Conservation (phyloP, 345 rosid genomes). For the Corchorus olitorius region DNA sequence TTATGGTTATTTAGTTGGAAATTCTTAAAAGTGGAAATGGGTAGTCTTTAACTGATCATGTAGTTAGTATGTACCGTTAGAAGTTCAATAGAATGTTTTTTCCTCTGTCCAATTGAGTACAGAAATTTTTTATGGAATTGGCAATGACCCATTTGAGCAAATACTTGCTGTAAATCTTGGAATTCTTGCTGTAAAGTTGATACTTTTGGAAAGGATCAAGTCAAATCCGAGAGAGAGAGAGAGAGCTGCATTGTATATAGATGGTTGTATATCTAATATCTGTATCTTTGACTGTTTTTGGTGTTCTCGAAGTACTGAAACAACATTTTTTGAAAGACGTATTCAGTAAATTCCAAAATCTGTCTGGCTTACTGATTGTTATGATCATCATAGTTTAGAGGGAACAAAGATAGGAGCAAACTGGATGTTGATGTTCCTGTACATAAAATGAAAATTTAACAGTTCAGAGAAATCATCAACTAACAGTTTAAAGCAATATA, state of each 20-base stretch:
- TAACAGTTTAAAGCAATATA: background rate
- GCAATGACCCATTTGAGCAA: background rate
- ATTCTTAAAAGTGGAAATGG: background rate
- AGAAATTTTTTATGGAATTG: background rate
- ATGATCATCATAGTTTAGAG: background rate
- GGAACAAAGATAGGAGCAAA: background rate
- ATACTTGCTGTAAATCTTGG: background rate
- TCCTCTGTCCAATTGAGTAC: background rate
- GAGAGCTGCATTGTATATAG: background rate
- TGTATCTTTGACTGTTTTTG: background rate
- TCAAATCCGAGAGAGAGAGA: background rate
- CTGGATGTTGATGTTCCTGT: background rate
- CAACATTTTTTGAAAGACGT: background rate
- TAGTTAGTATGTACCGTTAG: background rate
- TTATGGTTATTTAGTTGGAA: conserved; percentile 6
- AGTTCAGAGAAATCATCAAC: background rate
- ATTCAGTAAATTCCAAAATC: background rate
- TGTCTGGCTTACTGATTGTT: conserved; percentile 6
- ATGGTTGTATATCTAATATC: background rate
- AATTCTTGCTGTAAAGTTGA: background rate
- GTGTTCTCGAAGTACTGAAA: background rate
- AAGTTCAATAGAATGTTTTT: background rate
- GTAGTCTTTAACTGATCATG: background rate
- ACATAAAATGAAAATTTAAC: background rate
- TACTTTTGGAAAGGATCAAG: background rate